These are phyloP conservation scores for Malassezia caprae DNA, from an alignment of 1,284 basidiomycete species.

Conservation along the genomic window DNA sequence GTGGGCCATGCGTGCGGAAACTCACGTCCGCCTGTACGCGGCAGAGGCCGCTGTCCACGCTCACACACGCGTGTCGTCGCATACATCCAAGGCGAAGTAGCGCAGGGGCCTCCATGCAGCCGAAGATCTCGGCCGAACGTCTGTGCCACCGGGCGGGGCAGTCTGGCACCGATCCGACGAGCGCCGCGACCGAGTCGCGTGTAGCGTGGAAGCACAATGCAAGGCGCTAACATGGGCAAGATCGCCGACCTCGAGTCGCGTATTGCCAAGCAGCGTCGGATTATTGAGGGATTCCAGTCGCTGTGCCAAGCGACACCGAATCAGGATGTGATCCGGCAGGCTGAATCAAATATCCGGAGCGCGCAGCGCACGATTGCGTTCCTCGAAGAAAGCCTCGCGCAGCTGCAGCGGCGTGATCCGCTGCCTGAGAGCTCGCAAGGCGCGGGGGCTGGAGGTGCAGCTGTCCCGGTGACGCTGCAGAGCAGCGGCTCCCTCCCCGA, in stretches of 20 bases:
- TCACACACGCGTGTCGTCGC: background rate
- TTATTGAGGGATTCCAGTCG: conserved; percentile 72
- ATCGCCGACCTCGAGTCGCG: conserved; percentile 80
- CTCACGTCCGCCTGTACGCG: background rate
- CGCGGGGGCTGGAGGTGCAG: background rate
- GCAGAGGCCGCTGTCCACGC: background rate
- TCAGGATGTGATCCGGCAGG: conserved; percentile 65
- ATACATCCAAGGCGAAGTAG: background rate
- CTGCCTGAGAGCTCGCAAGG: background rate
- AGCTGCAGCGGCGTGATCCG: conserved; percentile 58
- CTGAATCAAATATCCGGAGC: conserved; percentile 75
- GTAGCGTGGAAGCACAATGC: background rate
- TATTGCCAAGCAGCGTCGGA: conserved; percentile 83
- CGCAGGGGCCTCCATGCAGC: background rate
- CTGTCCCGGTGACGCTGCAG: background rate
- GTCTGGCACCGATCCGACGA: background rate
- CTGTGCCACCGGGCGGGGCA: background rate
- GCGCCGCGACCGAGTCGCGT: background rate
- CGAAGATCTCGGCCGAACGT: background rate
- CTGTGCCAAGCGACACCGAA: conserved; percentile 73
- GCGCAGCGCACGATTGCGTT: conserved; percentile 74
- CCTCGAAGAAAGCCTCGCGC: conserved; percentile 73
- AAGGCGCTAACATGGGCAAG: conserved; percentile 60
- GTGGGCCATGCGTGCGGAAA: background rate
- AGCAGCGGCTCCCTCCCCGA: background rate